phyloP scores from a whole-genome alignment of 306 rosid species.

The Purshia tridentata region DNA sequence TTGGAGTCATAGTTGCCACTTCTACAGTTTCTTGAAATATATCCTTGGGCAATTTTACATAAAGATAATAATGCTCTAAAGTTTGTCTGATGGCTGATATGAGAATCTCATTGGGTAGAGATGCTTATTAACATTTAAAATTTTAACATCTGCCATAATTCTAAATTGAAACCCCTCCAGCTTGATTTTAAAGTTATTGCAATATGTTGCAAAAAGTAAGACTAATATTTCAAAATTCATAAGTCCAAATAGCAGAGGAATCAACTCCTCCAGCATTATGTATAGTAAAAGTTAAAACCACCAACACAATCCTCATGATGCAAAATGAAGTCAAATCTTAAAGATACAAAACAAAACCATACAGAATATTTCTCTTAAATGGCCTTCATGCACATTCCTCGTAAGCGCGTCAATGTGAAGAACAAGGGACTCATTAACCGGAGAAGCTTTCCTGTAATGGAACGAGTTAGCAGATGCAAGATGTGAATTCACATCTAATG shows the following conservation, averaged over 20 bases:
- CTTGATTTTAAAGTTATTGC: neutral
- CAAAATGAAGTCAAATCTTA: conserved; percentile 6
- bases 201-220: neutral
- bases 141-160: neutral
- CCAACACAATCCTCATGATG: conserved; percentile 10
- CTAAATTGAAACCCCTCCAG: neutral
- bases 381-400: conserved; percentile 96
- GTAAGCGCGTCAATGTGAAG: conserved; percentile 85
- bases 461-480: conserved; percentile 9
- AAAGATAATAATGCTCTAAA: neutral
- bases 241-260: neutral
- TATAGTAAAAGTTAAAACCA: conserved; percentile 9
- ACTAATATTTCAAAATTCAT: neutral
- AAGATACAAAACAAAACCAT: conserved; percentile 31
- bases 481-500: neutral
- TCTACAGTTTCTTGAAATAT: neutral
- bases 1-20: neutral
- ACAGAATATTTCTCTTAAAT: conserved; percentile 89
- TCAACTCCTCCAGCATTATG: neutral
- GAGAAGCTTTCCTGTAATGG: conserved; percentile 79
- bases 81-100: neutral
- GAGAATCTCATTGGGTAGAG: neutral
- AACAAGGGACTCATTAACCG: conserved; percentile 77
- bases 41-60: neutral
- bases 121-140: neutral